These are phyloP conservation scores for Umbelopsis sp. DNA, from an alignment of 371 early-diverging fungal species.

Conservation along the genomic window DNA sequence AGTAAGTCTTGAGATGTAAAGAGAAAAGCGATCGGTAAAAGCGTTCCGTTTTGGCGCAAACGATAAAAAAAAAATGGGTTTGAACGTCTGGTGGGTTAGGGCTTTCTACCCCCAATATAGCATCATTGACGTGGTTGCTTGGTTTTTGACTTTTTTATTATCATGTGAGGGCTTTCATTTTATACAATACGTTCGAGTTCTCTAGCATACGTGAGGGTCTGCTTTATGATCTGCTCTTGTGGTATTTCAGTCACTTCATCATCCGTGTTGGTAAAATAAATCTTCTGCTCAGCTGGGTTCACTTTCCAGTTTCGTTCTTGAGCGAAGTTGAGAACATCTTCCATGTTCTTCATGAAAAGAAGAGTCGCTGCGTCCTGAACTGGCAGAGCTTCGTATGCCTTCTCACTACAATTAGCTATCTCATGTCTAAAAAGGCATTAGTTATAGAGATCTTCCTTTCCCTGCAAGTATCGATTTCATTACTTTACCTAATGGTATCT, in stretches of 20 bases:
- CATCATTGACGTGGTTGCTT: background rate
- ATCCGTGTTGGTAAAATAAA: constrained; percentile 77
- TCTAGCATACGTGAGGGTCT: constrained; percentile 86
- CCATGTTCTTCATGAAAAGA: constrained; percentile 79
- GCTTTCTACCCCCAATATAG: background rate
- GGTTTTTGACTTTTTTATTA: constrained; percentile 11
- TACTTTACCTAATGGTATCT: constrained; percentile 80
- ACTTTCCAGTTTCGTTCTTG: constrained; percentile 87
- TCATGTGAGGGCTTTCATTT: constrained; percentile 20
- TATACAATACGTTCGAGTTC: constrained; percentile 97
- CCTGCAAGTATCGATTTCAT: background rate
- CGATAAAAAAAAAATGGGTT: background rate
- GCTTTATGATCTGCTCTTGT: constrained; percentile 79
- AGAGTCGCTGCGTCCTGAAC: constrained; percentile 87
- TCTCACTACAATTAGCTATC: constrained; percentile 93
- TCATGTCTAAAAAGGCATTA: constrained; percentile 68
- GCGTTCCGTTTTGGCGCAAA: background rate
- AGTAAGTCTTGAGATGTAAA: background rate
- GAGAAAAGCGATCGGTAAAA: background rate
- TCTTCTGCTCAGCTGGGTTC: constrained; percentile 75
- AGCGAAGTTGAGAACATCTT: constrained; percentile 82
- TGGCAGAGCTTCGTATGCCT: constrained; percentile 87
- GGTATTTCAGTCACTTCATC: constrained; percentile 75
- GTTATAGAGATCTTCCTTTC: background rate
- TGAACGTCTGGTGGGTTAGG: background rate